Percentiles rank a stretch among this genome's conserved stretches.
These are phyloP conservation scores for Plasmopara halstedii DNA, from an alignment of 352 stramenopile genomes.

Conservation along the genomic window DNA sequence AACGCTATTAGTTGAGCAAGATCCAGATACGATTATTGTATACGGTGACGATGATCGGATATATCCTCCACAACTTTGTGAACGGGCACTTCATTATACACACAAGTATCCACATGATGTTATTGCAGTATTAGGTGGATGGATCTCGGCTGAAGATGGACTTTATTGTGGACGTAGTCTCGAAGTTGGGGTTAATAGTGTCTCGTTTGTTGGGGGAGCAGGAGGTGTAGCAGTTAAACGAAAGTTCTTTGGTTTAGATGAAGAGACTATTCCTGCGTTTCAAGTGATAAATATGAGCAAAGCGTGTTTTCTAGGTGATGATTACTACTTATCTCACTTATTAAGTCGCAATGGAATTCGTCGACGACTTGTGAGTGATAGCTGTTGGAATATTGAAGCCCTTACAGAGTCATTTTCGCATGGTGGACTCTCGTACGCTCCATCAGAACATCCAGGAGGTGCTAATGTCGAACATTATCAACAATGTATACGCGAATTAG, in stretches of 20 bases:
- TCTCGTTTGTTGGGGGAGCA: conserved; percentile 51
- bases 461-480: conserved; percentile 58
- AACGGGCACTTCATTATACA: conserved; percentile 34
- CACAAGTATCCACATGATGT: conserved; percentile 40
- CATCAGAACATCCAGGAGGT: conserved; percentile 31
- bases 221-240: conserved; percentile 38
- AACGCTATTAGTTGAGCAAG: conserved; percentile 39
- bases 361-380: conserved; percentile 40
- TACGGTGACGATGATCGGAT: conserved; percentile 47
- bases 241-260: conserved; percentile 35
- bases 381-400: conserved; percentile 37
- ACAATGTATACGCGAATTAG: conserved; percentile 42
- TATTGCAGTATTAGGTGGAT: conserved; percentile 39
- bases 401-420: conserved; percentile 19
- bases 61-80: conserved; percentile 32
- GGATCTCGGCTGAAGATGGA: conserved; percentile 39
- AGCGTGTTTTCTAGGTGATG: conserved; percentile 39
- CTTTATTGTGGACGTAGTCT: conserved; percentile 48
- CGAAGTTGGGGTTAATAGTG: conserved; percentile 36
- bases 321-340: conserved; percentile 49
- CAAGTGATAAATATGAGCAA: conserved; percentile 37
- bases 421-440: conserved; percentile 25
- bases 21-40: conserved; percentile 52
- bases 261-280: conserved; percentile 29
- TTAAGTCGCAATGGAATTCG: conserved; percentile 30